phyloP scores from a whole-genome alignment of 306 rosid species.

The Sesbania bispinosa region DNA sequence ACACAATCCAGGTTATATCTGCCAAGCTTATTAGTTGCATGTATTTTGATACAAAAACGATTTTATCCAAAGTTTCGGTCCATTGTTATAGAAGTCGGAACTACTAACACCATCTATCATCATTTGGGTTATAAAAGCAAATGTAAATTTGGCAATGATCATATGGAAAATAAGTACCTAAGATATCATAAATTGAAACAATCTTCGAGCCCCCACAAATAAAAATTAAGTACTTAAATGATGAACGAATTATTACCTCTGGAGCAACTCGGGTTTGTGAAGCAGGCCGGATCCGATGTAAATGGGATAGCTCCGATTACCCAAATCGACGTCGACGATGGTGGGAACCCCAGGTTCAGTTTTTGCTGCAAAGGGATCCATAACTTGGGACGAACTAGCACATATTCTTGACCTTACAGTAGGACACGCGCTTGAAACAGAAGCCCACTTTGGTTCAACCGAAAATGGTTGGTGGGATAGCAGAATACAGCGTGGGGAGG shows the following conservation, averaged over 20 bases:
- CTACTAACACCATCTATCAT: background rate
- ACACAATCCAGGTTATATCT: background rate
- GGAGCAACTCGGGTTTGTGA: slow-evolving; percentile 64
- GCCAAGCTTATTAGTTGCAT: background rate
- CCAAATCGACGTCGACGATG: slow-evolving; percentile 78
- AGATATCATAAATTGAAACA: background rate
- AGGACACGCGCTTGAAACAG: slow-evolving; percentile 1
- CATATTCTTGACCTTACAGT: slow-evolving; percentile 33
- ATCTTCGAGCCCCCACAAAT: background rate
- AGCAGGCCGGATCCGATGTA: slow-evolving; percentile 87
- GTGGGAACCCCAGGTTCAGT: slow-evolving; percentile 34
- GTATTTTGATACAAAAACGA: background rate
- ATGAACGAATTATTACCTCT: slow-evolving; percentile 42
- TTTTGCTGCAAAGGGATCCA: slow-evolving; percentile 54
- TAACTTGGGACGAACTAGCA: slow-evolving; percentile 57
- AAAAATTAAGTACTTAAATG: background rate
- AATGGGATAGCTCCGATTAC: slow-evolving; percentile 90
- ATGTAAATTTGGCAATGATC: background rate
- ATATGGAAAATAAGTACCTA: no score
- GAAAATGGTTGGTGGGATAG: background rate
- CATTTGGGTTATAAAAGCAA: background rate
- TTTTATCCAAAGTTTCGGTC: background rate
- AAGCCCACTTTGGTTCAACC: slow-evolving; percentile 18
- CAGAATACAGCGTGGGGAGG: slow-evolving; percentile 28
- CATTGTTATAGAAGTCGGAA: background rate